Base-by-base conservation (phyloP, 208 protist genomes). In the Porcisia hertigi region DNA sequence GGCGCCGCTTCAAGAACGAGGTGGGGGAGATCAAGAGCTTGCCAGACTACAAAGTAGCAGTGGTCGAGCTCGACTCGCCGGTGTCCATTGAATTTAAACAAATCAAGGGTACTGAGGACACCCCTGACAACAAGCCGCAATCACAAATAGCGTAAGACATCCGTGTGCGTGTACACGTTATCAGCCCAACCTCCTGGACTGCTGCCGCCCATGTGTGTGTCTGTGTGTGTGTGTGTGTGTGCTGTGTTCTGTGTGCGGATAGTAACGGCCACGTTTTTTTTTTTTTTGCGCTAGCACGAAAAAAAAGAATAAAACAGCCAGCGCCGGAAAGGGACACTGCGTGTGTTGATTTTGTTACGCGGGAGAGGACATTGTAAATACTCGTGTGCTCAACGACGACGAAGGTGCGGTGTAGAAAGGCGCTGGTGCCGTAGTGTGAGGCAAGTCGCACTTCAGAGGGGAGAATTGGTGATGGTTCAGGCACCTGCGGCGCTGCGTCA, bases 91-190 rank as follows among this genome's bases (percentile, higher is more conserved):
- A 94, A 52, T 89, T 96, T 41, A 97, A 97, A 83, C 90, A 94
- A 69, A 92, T 97, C 75, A 97, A 97, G 84, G 92, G 90, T 60
- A 94, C 92, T 0, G 90, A 94, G 80, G 92, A 97, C 69, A 95
- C 90, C 3, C 89, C 89, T 0, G 92, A 97, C 67, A 96, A 93
- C 71, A 90, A 86, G 59, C 87, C 92, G 36, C 85, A 93, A 69
- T 75, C 86, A 3, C 84, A 88, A 80, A 86, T 93, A 39, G 75
- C 87, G 47, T 87, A 83, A 57, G 71, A 25, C 25, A n/a, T 41
- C 39, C 23, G 20, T 30, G 62, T 5, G 12, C 2, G 9, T 66
- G 20, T 14, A 20, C 49, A 66, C 9, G 34, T 30, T 36, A 8
- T 49, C 62, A 9, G 39, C 0, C 39, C 11, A 0, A 12, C 45